Conservation (phyloP, 108 stramenopile species). For the Skeletonema potamos region DNA sequence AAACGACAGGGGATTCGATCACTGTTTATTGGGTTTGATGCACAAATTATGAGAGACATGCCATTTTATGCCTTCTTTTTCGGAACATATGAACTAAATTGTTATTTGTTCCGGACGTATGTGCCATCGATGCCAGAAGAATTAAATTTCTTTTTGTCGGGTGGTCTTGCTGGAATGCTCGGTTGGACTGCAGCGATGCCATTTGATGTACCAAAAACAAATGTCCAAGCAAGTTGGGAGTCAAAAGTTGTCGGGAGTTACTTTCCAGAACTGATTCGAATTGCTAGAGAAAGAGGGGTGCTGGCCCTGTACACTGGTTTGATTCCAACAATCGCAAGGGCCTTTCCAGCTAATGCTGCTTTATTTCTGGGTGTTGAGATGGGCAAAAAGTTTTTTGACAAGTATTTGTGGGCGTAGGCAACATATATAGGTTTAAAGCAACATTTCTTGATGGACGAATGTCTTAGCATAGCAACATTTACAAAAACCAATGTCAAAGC, state of each 20-base stretch:
- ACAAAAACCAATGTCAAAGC: too few relatives aligned
- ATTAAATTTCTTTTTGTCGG: slow-evolving; percentile 80
- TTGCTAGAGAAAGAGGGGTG: slow-evolving; percentile 70
- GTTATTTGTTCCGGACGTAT: slow-evolving; percentile 76
- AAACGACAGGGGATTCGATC: slow-evolving; percentile 57
- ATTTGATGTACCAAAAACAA: slow-evolving; percentile 93
- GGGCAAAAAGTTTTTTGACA: slow-evolving; percentile 84
- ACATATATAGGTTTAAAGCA: too few relatives aligned
- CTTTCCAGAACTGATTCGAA: slow-evolving; percentile 76
- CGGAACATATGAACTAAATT: slow-evolving; percentile 82
- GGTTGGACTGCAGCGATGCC: slow-evolving; percentile 90
- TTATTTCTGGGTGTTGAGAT: slow-evolving; percentile 90
- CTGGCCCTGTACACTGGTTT: slow-evolving; percentile 78
- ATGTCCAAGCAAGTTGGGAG: slow-evolving; percentile 87
- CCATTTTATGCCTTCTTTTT: slow-evolving; percentile 87
- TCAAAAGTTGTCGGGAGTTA: slow-evolving; percentile 82
- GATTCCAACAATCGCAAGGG: slow-evolving; percentile 79
- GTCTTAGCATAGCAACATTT: too few relatives aligned
- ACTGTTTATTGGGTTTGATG: slow-evolving; percentile 82
- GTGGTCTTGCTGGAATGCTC: slow-evolving; percentile 88
- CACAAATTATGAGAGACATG: slow-evolving; percentile 82
- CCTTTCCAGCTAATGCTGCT: slow-evolving; percentile 91
- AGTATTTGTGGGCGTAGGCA: slow-evolving; percentile 52
- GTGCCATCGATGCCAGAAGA: slow-evolving; percentile 88
- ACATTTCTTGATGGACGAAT: too few relatives aligned